Base-by-base conservation (phyloP, 495 filamentous ascomycete species). In the Haplographium delicatum region DNA sequence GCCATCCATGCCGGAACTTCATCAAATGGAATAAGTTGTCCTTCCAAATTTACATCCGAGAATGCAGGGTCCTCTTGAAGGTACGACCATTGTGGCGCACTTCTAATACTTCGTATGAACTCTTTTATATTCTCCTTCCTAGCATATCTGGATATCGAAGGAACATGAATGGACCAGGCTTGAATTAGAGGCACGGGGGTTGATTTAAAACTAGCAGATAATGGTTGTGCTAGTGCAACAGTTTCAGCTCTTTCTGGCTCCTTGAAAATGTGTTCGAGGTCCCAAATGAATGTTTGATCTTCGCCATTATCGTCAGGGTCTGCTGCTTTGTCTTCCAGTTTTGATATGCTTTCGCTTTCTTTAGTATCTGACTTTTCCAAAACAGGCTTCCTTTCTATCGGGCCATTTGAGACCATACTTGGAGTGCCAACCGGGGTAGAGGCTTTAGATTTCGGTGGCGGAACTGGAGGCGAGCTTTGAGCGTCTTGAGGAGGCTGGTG, bases 61-160 rank as follows among this genome's bases (percentile, higher is more conserved):
- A 79, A 80, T 2, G 62, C 57, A 1, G 77, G 78, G 53, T 81
- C 75, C 27, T 70, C 42, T 34, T 72, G 62, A 31, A 73, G 47
- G 16, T 52, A 53, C 18, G 60, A 52, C 77, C 77, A 81, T 33
- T 62, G 52, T 11, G 62, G 46, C 19, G 64, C 65, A 16, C 68
- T 62, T 20, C 73, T 68, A 45, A 79, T 65, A 20, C 64, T 65
- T 38, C 56, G 47, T 2, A 53, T 55, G 45, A 72, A 76, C 15
- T 72, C 72, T 31, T 71, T 62, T 5, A 67, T 26, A 51, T 76
- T 73, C 11, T 66, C 60, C n/a, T 68, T 64, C 11, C 62, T 68
- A 50, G 75, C 70, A 57, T 67, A 79, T 44, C 62, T 77, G 30
- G 69, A 75, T 46, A 79, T 47, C 3, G 55, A 56, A 13, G 47